Conservation (phyloP, 495 filamentous ascomycete genomes). For the Trichoderma reesei region DNA sequence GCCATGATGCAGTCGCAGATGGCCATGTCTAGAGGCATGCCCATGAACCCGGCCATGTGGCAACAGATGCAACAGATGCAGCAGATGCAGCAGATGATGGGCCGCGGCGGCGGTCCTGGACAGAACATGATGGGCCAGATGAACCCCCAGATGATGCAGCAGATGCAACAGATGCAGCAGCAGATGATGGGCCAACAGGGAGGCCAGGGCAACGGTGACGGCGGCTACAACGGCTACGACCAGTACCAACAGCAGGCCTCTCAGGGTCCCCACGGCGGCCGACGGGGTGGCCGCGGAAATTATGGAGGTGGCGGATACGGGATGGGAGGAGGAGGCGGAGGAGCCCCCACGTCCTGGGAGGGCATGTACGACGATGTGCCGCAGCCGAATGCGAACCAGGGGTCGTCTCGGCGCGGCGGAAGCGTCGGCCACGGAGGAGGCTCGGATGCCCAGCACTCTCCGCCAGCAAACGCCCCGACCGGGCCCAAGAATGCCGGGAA, state of each 20-base stretch:
- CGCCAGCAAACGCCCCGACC: constrained; percentile 89
- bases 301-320: constrained; percentile 16
- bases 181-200: constrained; percentile 35
- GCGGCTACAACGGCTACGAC: constrained; percentile 9
- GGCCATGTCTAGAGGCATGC: constrained; percentile 49
- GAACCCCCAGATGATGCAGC: constrained; percentile 75
- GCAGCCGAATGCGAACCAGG: constrained; percentile 60
- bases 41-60: constrained; percentile 57
- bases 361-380: constrained; percentile 99
- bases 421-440: constrained; percentile 43
- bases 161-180: constrained; percentile 68
- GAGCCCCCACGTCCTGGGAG: constrained; percentile 73
- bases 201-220: constrained; percentile 20
- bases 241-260: constrained; percentile 24
- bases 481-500: constrained; percentile 93
- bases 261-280: constrained; percentile 30
- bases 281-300: constrained; percentile 22
- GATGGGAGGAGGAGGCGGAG: constrained; percentile 32
- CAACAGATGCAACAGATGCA: constrained; percentile 83
- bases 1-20: constrained; percentile 83
- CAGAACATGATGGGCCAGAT: constrained; percentile 49
- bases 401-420: constrained; percentile 40
- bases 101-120: constrained; percentile 26
- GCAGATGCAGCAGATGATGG: constrained; percentile 47
- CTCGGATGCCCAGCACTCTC: constrained; percentile 44